phyloP scores from a whole-genome alignment of 2,329 filamentous ascomycete genomes.

The Alternaria hordeiaustralica region DNA sequence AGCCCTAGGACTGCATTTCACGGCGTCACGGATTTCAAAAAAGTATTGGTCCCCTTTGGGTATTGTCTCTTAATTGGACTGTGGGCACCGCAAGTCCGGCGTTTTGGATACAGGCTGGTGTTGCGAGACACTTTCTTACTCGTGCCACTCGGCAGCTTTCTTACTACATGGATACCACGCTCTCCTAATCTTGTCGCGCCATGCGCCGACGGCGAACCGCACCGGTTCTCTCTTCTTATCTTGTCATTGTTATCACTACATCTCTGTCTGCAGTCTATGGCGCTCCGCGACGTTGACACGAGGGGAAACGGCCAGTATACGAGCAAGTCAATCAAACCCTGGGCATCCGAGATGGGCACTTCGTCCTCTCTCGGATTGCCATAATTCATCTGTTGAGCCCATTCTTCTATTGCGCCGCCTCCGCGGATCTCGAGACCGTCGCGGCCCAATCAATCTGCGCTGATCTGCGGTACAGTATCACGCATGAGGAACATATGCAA shows the following conservation, averaged over 20 bases:
- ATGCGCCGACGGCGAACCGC: constrained; percentile 20
- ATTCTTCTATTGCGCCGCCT: constrained; percentile 24
- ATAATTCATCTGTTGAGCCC: constrained; percentile 28
- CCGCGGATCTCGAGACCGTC: constrained; percentile 18
- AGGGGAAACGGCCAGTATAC: constrained; percentile 38
- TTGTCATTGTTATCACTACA: constrained; percentile 29
- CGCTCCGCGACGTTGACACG: constrained; percentile 31
- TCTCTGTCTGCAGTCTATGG: constrained; percentile 25
- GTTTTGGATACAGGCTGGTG: constrained; percentile 48
- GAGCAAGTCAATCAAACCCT: constrained; percentile 46
- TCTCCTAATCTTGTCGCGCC: constrained; percentile 28
- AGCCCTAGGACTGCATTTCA: constrained; percentile 48
- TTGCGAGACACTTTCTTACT: constrained; percentile 43
- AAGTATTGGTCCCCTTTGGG: constrained; percentile 50
- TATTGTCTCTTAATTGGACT: constrained; percentile 38
- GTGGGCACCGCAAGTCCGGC: constrained; percentile 44
- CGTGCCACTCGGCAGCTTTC: constrained; percentile 30
- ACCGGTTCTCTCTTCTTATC: constrained; percentile 22
- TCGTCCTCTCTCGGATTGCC: constrained; percentile 28
- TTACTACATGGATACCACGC: constrained; percentile 26
- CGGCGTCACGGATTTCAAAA: constrained; percentile 49
- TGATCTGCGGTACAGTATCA: constrained; percentile 43
- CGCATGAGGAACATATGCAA: constrained; percentile 37
- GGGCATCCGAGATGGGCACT: constrained; percentile 30
- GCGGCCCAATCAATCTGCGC: constrained; percentile 39